Percentiles rank a stretch among this genome's conserved stretches.
Evolutionary conservation across 2,329 filamentous ascomycete species (phyloP).

Genomic region (Zasmidium citrigriseum): DNA sequence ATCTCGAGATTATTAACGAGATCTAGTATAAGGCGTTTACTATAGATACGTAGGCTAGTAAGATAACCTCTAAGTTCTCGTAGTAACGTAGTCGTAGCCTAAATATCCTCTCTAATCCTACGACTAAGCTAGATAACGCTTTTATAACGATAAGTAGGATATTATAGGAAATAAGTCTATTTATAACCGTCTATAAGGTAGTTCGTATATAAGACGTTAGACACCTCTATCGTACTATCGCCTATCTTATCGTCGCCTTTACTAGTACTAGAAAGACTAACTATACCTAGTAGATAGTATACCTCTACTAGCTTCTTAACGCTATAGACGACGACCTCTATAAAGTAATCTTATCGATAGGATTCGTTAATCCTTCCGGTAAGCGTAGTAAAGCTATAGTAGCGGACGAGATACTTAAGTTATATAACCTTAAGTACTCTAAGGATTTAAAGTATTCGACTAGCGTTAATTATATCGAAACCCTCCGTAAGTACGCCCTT

Average conservation of each 20-base stretch:
- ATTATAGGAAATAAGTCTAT: neutral
- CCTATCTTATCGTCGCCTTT: neutral
- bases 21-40: neutral
- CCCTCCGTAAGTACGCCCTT: neutral
- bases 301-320: constrained; percentile 35
- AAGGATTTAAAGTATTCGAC: neutral
- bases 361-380: neutral
- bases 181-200: neutral
- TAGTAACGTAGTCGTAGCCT: neutral
- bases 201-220: neutral
- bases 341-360: neutral
- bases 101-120: neutral
- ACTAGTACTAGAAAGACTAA: neutral
- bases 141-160: neutral
- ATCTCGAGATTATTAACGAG: neutral
- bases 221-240: neutral
- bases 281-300: neutral
- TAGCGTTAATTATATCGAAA: neutral
- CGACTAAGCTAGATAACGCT: neutral
- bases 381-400: neutral
- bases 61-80: neutral
- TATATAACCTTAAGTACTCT: neutral
- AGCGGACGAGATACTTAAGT: neutral
- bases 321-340: constrained; percentile 22
- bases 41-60: neutral